These are phyloP conservation scores for Strobilomyces dryophilus DNA, from an alignment of 768 basidiomycete genomes.

Conservation along the genomic window DNA sequence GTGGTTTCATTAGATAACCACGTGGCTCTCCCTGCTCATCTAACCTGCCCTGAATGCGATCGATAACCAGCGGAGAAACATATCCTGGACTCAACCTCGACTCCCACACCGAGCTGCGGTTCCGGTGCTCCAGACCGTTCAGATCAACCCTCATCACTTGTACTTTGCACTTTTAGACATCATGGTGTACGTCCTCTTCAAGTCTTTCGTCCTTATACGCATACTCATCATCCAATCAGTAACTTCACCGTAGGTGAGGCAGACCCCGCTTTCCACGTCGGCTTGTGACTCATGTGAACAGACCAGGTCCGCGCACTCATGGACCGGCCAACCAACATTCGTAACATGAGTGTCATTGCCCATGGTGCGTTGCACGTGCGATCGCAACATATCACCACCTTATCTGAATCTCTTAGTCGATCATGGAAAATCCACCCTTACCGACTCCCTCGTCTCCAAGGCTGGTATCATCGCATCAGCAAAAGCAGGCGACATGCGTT, in stretches of 20 bases:
- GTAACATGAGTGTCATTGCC: constrained; percentile 93
- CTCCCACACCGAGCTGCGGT: constrained; percentile 19
- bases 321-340: constrained; percentile 89
- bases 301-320: constrained; percentile 87
- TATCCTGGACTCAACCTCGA: constrained; percentile 15
- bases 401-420: constrained; percentile 61
- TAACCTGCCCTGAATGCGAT: constrained; percentile 44
- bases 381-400: constrained; percentile 14
- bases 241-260: constrained; percentile 86
- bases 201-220: constrained; percentile 1
- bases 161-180: constrained; percentile 40
- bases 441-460: constrained; percentile 98
- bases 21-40: neutral
- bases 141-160: constrained; percentile 7
- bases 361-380: constrained; percentile 56
- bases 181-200: constrained; percentile 71
- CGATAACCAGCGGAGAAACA: constrained; percentile 35
- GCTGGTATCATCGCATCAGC: constrained; percentile 96
- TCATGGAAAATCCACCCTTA: constrained; percentile 99
- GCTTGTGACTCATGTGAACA: constrained; percentile 27
- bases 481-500: constrained; percentile 95
- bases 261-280: neutral
- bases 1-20: constrained; percentile 15
- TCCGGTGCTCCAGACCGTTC: constrained; percentile 25
- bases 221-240: constrained; percentile 44